Conservation (phyloP, 1,139 yeast species). For the Candida tunisiensis region DNA sequence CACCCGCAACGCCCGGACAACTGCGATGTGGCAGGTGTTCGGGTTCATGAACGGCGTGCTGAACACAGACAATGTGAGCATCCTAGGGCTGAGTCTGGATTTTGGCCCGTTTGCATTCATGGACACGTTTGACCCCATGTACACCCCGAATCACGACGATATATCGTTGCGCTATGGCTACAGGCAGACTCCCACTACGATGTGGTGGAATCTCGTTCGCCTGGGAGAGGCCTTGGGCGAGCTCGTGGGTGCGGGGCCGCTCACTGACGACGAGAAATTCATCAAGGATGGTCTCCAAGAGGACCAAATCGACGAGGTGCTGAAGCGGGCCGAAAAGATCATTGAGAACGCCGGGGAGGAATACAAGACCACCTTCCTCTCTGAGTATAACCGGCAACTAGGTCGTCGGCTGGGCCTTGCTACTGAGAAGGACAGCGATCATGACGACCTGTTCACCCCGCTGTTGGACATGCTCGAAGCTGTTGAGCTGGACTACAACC, state of each 20-base stretch:
- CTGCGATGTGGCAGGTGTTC: conserved; percentile 80
- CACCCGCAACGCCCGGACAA: conserved; percentile 53
- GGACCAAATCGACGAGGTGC: conserved; percentile 34
- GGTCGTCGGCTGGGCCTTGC: conserved; percentile 52
- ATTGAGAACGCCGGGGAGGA: conserved; percentile 50
- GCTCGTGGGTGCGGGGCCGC: conserved; percentile 46
- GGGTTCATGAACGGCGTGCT: conserved; percentile 90
- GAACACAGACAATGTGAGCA: conserved; percentile 86
- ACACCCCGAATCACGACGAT: conserved; percentile 87
- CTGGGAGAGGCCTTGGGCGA: conserved; percentile 77
- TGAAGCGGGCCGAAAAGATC: conserved; percentile 44
- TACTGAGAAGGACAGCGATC: conserved; percentile 24
- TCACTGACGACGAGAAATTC: conserved; percentile 24
- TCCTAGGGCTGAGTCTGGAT: conserved; percentile 75
- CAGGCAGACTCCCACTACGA: conserved; percentile 64
- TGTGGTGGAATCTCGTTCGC: conserved; percentile 89
- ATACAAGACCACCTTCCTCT: conserved; percentile 45
- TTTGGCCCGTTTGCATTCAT: conserved; percentile 89
- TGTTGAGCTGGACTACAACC: conserved; percentile 62
- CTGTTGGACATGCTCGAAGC: conserved; percentile 44
- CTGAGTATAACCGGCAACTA: conserved; percentile 42
- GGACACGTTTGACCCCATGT: conserved; percentile 69
- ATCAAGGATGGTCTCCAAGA: conserved; percentile 18
- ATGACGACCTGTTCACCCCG: conserved; percentile 35
- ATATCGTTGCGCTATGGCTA: conserved; percentile 55